Conservation (phyloP, 345 rosid genomes). For the Pugionium cornutum region DNA sequence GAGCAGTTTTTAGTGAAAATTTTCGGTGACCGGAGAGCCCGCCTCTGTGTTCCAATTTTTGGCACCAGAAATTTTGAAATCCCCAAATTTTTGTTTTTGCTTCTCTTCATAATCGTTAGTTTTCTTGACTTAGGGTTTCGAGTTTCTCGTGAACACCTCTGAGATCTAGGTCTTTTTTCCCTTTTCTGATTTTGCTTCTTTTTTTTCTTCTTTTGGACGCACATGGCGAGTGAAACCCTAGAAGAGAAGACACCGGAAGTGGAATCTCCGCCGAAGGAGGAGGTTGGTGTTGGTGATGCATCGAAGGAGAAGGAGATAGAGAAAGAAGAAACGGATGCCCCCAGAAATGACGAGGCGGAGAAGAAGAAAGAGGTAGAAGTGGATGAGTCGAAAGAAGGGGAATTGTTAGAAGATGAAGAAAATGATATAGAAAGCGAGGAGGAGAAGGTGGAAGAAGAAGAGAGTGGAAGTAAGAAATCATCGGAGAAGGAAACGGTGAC, state of each 20-base stretch:
- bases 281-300: conserved; percentile 14
- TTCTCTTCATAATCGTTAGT: conserved; percentile 22
- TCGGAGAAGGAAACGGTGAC: conserved; percentile 49
- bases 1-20: conserved; percentile 32
- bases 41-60: conserved; percentile 35
- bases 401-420: conserved; percentile 18
- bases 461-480: conserved; percentile 39
- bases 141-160: conserved; percentile 19
- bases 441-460: conserved; percentile 33
- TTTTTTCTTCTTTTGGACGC: background rate
- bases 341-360: conserved; percentile 21
- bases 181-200: background rate
- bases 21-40: conserved; percentile 23
- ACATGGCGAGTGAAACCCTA: conserved; percentile 73
- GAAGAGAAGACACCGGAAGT: conserved; percentile 53
- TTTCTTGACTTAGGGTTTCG: conserved; percentile 30
- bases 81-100: conserved; percentile 22
- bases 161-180: conserved; percentile 25
- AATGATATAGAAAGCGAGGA: conserved; percentile 31
- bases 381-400: conserved; percentile 16
- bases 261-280: conserved; percentile 42
- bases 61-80: conserved; percentile 31
- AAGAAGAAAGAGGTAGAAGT: conserved; percentile 28
- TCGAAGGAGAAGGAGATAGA: conserved; percentile 25
- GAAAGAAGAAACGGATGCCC: conserved; percentile 22